Conservation (phyloP, 2,329 filamentous ascomycete genomes). For the Fusarium sp. region DNA sequence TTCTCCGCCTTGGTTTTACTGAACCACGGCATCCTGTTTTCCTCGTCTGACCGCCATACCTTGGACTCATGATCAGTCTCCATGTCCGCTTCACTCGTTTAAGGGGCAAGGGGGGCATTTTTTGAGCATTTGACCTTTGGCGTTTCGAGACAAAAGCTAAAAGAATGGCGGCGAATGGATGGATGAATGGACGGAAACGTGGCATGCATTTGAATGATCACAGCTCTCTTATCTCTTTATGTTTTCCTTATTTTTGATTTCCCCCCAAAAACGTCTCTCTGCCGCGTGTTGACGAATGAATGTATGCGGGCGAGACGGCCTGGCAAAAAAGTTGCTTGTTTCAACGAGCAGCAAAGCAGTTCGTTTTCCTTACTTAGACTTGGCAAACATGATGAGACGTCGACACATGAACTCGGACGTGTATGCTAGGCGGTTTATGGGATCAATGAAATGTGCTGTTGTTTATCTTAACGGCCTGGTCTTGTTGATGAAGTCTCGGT, state of each 20-base stretch:
- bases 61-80: conserved; percentile 46
- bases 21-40: conserved; percentile 39
- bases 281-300: conserved; percentile 29
- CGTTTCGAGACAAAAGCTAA: conserved; percentile 52
- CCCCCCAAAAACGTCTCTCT: conserved; percentile 40
- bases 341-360: conserved; percentile 24
- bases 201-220: conserved; percentile 52
- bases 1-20: conserved; percentile 37
- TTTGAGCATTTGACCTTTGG: conserved; percentile 50
- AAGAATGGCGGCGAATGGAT: conserved; percentile 51
- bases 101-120: conserved; percentile 37
- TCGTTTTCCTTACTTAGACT: conserved; percentile 30
- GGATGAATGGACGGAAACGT: conserved; percentile 51
- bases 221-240: conserved; percentile 46
- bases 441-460: conserved; percentile 49
- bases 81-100: conserved; percentile 28
- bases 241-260: conserved; percentile 34
- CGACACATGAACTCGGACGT: conserved; percentile 33
- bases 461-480: conserved; percentile 20
- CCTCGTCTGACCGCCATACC: conserved; percentile 46
- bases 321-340: conserved; percentile 32
- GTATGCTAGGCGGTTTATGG: conserved; percentile 48
- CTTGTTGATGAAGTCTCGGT: not conserved
- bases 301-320: conserved; percentile 19
- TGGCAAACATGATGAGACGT: conserved; percentile 37